phyloP scores from a whole-genome alignment of 148 eudicot genomes.

The Chenopodium berlandieri region DNA sequence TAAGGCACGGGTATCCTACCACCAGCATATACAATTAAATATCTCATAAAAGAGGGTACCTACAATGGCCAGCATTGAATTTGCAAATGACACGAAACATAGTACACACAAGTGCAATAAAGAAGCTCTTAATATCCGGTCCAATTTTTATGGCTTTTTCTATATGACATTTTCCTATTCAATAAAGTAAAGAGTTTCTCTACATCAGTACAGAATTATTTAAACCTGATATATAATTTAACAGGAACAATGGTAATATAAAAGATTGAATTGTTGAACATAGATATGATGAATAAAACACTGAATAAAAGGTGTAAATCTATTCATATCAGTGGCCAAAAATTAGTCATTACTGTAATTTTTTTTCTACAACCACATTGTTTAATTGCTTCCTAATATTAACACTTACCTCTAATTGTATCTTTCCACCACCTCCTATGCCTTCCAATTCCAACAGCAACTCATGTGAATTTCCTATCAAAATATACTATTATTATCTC shows the following conservation, averaged over 20 bases:
- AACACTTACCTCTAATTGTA: slow-evolving; percentile 77
- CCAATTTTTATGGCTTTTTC: no score
- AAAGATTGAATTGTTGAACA: background rate
- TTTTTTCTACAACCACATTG: background rate
- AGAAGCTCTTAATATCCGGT: no score
- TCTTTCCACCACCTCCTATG: slow-evolving; percentile 99
- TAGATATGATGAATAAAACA: background rate
- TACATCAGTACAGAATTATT: background rate
- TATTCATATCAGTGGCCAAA: background rate
- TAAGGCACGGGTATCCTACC: no score
- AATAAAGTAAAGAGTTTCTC: background rate
- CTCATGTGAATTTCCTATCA: slow-evolving; percentile 67
- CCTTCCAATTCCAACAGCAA: slow-evolving; percentile 94
- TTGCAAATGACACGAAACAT: no score
- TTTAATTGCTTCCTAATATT: slow-evolving; percentile 16
- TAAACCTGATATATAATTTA: no score
- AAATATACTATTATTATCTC: slow-evolving; percentile 22
- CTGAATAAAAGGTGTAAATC: background rate
- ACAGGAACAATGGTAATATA: no score
- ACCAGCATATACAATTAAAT: no score
- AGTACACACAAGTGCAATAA: no score
- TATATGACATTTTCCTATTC: no score
- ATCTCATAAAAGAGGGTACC: no score
- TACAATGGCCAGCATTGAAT: no score
- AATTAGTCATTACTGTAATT: background rate